These are phyloP conservation scores for Mortierella sp. DNA, from an alignment of 371 early-diverging fungal species.

Conservation along the genomic window DNA sequence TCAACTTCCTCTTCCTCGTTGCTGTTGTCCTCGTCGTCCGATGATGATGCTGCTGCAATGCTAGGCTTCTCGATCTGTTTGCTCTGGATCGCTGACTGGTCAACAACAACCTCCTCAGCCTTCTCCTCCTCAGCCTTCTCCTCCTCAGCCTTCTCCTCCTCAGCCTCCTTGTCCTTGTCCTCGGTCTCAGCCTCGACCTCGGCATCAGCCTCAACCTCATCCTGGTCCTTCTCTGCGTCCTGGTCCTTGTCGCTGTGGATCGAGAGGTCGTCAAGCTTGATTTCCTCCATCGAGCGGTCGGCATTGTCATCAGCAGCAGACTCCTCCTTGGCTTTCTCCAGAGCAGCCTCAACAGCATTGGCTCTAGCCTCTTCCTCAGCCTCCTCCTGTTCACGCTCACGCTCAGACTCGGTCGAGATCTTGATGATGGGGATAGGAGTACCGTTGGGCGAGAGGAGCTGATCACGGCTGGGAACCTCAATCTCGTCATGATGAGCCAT, in stretches of 20 bases:
- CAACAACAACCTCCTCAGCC: constrained; percentile 14
- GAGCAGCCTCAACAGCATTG: constrained; percentile 34
- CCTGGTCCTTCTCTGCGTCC: constrained; percentile 33
- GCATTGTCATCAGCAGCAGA: constrained; percentile 39
- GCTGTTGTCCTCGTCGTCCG: constrained; percentile 25
- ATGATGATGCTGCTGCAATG: constrained; percentile 50
- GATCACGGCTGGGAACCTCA: constrained; percentile 38
- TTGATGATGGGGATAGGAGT: constrained; percentile 56
- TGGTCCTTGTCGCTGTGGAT: constrained; percentile 44
- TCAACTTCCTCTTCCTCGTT: constrained; percentile 60
- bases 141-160: not conserved
- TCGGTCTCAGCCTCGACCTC: constrained; percentile 26
- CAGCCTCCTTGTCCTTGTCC: no score
- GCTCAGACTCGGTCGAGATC: constrained; percentile 55
- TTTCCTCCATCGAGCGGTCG: constrained; percentile 48
- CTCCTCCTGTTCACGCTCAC: constrained; percentile 50
- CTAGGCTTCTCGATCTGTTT: constrained; percentile 56
- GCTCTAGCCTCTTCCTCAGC: constrained; percentile 60
- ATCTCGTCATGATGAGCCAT: constrained; percentile 19
- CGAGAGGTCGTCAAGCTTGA: constrained; percentile 49
- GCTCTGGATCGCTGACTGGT: constrained; percentile 34
- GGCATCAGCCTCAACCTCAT: constrained; percentile 24
- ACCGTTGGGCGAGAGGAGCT: constrained; percentile 53
- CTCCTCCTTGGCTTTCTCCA: constrained; percentile 14
- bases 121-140: constrained; percentile 35